Evolutionary conservation across 208 protist species (phyloP).

Genomic region (Leishmania gerbilli): DNA sequence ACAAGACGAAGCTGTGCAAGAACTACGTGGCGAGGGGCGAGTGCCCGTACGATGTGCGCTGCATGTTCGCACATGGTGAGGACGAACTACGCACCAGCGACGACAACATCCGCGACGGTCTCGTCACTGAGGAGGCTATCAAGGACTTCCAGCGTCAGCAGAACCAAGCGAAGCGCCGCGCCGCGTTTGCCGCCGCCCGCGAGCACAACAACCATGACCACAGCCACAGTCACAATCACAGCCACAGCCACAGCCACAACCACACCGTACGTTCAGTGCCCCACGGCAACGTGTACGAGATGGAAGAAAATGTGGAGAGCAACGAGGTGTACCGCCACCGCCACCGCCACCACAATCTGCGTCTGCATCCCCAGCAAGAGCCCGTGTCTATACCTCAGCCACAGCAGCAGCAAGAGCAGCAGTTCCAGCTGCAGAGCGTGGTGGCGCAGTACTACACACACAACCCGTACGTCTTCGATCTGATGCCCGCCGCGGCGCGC

Average conservation of each 20-base stretch:
- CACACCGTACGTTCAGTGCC: background rate
- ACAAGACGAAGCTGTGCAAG: conserved; percentile 78
- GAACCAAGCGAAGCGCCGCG: conserved; percentile 25
- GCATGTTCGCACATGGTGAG: conserved; percentile 82
- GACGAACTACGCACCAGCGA: conserved; percentile 65
- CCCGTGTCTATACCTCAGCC: background rate
- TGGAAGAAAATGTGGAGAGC: conserved; percentile 6
- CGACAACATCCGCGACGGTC: conserved; percentile 70
- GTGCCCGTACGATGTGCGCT: conserved; percentile 71
- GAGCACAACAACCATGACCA: conserved; percentile 3
- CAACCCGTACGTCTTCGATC: conserved; percentile 52
- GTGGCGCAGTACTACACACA: conserved; percentile 28
- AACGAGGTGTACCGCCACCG: background rate
- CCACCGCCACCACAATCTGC: conserved; percentile 3
- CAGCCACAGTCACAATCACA: background rate
- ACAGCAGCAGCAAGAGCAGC: background rate
- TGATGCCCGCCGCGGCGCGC: conserved; percentile 35
- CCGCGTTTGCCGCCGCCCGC: conserved; percentile 6
- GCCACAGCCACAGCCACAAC: background rate
- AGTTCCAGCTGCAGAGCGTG: background rate
- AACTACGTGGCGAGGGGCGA: conserved; percentile 55
- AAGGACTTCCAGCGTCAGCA: conserved; percentile 49
- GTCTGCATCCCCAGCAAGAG: background rate
- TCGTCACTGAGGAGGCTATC: conserved; percentile 68
- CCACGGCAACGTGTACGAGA: conserved; percentile 7